These are phyloP conservation scores for Candida sp. DNA, from an alignment of 1,139 yeast genomes.

Conservation along the genomic window DNA sequence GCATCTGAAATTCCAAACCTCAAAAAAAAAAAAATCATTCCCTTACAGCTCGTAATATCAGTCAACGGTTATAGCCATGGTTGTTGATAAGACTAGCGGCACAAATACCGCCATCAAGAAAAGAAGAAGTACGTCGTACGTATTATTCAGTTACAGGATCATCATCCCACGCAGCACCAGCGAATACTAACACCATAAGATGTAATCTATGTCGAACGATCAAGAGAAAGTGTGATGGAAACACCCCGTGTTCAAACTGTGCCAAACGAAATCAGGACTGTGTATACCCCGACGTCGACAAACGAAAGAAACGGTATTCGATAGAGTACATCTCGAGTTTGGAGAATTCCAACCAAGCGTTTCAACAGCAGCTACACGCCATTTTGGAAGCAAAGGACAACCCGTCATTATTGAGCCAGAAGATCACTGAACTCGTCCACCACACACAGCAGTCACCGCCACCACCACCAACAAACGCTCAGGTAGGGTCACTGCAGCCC, in stretches of 20 bases:
- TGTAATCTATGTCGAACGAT: conserved; percentile 20
- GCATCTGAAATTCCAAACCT: too few relatives aligned
- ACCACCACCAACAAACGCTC: neutral
- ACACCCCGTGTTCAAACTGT: conserved; percentile 20
- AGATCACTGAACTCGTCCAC: neutral
- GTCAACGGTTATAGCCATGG: neutral
- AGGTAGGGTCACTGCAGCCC: neutral
- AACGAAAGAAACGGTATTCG: conserved; percentile 14
- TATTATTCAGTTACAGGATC: neutral
- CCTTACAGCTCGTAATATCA: neutral
- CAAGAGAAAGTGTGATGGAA: conserved; percentile 20
- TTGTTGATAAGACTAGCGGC: neutral
- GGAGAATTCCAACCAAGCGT: conserved; percentile 7
- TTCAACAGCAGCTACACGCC: conserved; percentile 6
- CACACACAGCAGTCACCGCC: neutral
- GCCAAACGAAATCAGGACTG: conserved; percentile 13
- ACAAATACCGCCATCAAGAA: neutral
- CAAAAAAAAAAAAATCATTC: neutral
- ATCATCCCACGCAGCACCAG: too few relatives aligned
- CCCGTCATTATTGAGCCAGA: conserved; percentile 5
- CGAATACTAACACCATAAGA: neutral
- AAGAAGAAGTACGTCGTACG: conserved; percentile 5
- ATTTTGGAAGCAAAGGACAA: conserved; percentile 6
- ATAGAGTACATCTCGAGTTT: conserved; percentile 12
- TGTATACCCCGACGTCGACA: conserved; percentile 13